Percentiles rank a stretch among this genome's conserved stretches.
Evolutionary conservation across 768 basidiomycete species (phyloP).

Genomic region (Boletus barrowsii): DNA sequence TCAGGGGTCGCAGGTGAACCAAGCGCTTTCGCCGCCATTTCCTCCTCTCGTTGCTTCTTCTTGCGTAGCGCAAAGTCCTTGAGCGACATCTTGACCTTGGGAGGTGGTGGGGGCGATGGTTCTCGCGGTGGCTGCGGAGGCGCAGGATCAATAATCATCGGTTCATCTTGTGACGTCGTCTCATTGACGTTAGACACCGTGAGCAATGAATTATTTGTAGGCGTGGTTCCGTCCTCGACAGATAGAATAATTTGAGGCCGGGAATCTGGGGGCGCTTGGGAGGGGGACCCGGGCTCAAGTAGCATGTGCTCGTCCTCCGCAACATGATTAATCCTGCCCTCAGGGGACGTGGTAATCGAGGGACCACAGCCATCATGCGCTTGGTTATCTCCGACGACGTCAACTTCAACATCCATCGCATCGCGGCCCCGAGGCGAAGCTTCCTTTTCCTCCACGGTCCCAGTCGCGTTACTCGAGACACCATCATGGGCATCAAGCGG

Average conservation of each 20-base stretch:
- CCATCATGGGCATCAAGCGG: not conserved
- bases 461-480: not conserved
- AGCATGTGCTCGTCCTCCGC: not conserved
- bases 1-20: slow-evolving; percentile 23
- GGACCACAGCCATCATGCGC: not conserved
- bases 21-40: slow-evolving; percentile 30
- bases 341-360: not conserved
- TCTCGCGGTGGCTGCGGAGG: slow-evolving; percentile 9
- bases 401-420: slow-evolving; percentile 23
- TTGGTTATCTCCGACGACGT: slow-evolving; percentile 3
- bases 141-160: slow-evolving; percentile 6
- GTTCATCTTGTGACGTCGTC: slow-evolving; percentile 3
- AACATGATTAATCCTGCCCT: not conserved
- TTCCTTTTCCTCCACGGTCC: not conserved
- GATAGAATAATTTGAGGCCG: not conserved
- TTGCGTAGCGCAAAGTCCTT: slow-evolving; percentile 57
- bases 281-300: not conserved
- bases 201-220: not conserved
- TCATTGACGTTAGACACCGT: slow-evolving; percentile 1
- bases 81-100: slow-evolving; percentile 55
- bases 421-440: slow-evolving; percentile 1
- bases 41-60: slow-evolving; percentile 51
- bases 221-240: not conserved
- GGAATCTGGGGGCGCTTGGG: not conserved
- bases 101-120: slow-evolving; percentile 34